These are phyloP conservation scores for Tothia fuscella DNA, from an alignment of 2,329 filamentous ascomycete species.

Conservation along the genomic window DNA sequence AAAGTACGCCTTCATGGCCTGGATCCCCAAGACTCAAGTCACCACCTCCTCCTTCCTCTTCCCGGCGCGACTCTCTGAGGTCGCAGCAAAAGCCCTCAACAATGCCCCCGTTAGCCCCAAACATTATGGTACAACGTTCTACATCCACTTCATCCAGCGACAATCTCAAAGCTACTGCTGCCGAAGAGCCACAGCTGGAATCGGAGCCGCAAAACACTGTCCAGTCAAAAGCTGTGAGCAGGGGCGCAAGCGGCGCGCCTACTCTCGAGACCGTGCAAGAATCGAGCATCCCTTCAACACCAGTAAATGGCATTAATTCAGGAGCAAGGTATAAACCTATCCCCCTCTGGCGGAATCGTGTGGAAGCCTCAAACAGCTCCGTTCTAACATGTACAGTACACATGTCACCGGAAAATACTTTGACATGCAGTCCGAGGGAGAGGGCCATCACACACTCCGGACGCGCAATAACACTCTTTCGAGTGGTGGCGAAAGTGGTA, in stretches of 20 bases:
- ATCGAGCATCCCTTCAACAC: slow-evolving; percentile 61
- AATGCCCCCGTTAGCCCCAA: slow-evolving; percentile 20
- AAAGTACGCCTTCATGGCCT: slow-evolving; percentile 56
- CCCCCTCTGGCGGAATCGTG: slow-evolving; percentile 14
- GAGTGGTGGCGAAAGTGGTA: slow-evolving; percentile 33
- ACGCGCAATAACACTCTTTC: too few species aligned
- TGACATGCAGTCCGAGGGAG: too few species aligned
- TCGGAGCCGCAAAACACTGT: too few species aligned
- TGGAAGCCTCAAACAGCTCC: slow-evolving; percentile 15
- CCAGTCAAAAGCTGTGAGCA: slow-evolving; percentile 31
- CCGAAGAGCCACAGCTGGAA: slow-evolving; percentile 6
- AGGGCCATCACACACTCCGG: too few species aligned
- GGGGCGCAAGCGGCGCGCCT: slow-evolving; percentile 48
- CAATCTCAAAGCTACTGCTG: background rate
- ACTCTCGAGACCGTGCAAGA: slow-evolving; percentile 86
- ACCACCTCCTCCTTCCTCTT: slow-evolving; percentile 53
- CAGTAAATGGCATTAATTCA: slow-evolving; percentile 28
- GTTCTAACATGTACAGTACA: too few species aligned
- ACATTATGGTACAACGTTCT: slow-evolving; percentile 34
- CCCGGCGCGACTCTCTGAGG: slow-evolving; percentile 30
- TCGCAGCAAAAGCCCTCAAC: slow-evolving; percentile 20
- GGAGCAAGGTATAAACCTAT: slow-evolving; percentile 15
- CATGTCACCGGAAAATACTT: too few species aligned
- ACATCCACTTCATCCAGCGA: slow-evolving; percentile 21
- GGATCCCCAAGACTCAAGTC: slow-evolving; percentile 66